Conservation (phyloP, 176 grass and related monocot species). For the Avena atlantica region DNA sequence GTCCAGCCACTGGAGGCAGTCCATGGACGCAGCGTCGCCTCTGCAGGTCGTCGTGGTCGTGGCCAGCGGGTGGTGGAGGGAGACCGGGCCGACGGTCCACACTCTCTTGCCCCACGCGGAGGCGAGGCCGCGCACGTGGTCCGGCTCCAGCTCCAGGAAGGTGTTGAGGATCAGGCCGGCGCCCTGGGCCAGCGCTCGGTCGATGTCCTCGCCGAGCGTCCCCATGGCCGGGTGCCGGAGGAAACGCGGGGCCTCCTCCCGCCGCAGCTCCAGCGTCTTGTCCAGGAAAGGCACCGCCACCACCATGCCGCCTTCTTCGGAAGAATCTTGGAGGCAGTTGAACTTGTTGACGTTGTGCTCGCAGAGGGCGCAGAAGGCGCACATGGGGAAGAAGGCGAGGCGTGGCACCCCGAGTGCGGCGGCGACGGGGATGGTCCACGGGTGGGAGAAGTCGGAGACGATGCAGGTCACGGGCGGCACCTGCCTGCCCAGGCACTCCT, state of each 20-base stretch:
- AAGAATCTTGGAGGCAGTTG: background rate
- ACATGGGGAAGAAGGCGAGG: conserved; percentile 43
- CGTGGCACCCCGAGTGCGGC: conserved; percentile 23
- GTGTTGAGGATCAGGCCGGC: conserved; percentile 55
- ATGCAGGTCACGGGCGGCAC: conserved; percentile 34
- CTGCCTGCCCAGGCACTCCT: background rate
- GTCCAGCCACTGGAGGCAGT: conserved; percentile 51
- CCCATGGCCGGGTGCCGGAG: background rate
- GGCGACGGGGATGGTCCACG: conserved; percentile 38
- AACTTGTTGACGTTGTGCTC: background rate
- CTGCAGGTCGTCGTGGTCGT: background rate
- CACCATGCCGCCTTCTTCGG: background rate
- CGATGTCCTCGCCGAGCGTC: background rate
- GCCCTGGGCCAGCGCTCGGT: background rate
- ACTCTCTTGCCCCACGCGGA: background rate
- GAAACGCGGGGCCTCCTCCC: conserved; percentile 18
- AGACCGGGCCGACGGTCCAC: conserved; percentile 48
- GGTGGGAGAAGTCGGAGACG: conserved; percentile 50
- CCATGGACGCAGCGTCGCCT: background rate
- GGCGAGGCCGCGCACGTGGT: conserved; percentile 9
- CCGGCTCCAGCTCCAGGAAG: conserved; percentile 41
- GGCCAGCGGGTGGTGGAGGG: conserved; percentile 37
- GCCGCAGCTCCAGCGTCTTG: background rate
- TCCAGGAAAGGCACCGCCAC: conserved; percentile 37
- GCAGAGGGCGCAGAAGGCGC: conserved; percentile 43